These are phyloP conservation scores for Phialophora chinensis DNA, from an alignment of 2,329 filamentous ascomycete species.

Conservation along the genomic window DNA sequence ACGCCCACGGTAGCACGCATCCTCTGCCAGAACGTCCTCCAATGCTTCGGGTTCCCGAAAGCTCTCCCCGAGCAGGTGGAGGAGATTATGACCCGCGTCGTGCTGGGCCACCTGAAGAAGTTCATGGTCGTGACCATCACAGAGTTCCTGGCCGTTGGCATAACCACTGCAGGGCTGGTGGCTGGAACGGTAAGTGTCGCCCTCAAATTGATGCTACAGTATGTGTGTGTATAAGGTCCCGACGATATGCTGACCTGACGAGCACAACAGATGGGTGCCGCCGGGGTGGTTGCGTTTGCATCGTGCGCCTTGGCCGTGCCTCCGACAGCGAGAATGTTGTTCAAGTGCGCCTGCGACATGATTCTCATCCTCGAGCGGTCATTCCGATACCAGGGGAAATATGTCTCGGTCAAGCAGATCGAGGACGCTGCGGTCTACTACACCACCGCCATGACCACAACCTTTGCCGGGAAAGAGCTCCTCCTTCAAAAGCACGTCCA, in stretches of 20 bases:
- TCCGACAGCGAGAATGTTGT: slow-evolving; percentile 43
- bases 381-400: slow-evolving; percentile 40
- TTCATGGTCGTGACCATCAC: slow-evolving; percentile 34
- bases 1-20: slow-evolving; percentile 39
- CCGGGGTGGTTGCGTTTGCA: slow-evolving; percentile 39
- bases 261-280: slow-evolving; percentile 37
- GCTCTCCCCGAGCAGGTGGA: slow-evolving; percentile 37
- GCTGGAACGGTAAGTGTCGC: slow-evolving; percentile 29
- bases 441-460: slow-evolving; percentile 35
- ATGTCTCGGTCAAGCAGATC: slow-evolving; percentile 38
- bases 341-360: slow-evolving; percentile 45
- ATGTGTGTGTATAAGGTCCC: too few relatives aligned
- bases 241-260: background rate
- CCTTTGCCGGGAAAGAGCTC: slow-evolving; percentile 36
- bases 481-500: slow-evolving; percentile 37
- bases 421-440: slow-evolving; percentile 39
- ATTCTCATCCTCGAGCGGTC: slow-evolving; percentile 44
- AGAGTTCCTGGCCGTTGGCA: slow-evolving; percentile 33
- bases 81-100: slow-evolving; percentile 38
- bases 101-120: slow-evolving; percentile 35
- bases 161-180: slow-evolving; percentile 32
- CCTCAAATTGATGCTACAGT: background rate
- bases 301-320: slow-evolving; percentile 41
- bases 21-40: slow-evolving; percentile 39
- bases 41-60: slow-evolving; percentile 39